These are phyloP conservation scores for Penicillium concentricum DNA, from an alignment of 2,329 filamentous ascomycete genomes.

Conservation along the genomic window DNA sequence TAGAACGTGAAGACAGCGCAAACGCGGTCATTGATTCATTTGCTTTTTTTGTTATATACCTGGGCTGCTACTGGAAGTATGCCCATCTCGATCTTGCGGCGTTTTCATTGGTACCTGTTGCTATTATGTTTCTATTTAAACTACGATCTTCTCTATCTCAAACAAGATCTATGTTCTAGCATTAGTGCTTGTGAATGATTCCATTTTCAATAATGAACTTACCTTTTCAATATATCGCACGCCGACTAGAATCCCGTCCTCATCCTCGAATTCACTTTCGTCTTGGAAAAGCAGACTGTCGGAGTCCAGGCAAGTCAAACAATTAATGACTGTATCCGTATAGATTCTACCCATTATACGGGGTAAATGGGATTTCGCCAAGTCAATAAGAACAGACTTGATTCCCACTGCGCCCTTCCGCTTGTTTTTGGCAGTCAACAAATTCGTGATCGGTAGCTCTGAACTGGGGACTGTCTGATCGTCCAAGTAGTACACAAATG, in stretches of 20 bases:
- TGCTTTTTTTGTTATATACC: not conserved
- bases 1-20: not conserved
- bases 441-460: not conserved
- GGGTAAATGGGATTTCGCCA: too few relatives aligned
- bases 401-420: too few relatives aligned
- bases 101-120: not conserved
- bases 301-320: not conserved
- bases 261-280: constrained; percentile 3
- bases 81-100: not conserved
- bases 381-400: too few relatives aligned
- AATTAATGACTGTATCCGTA: too few relatives aligned
- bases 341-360: too few relatives aligned
- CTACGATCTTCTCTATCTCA: not conserved
- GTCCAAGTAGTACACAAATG: constrained; percentile 2
- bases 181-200: too few relatives aligned
- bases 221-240: constrained; percentile 12
- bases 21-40: not conserved
- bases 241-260: constrained; percentile 7
- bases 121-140: not conserved
- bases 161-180: too few relatives aligned
- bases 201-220: not conserved
- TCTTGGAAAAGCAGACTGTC: constrained; percentile 1
- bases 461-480: too few relatives aligned
- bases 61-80: not conserved
- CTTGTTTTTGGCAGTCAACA: not conserved